Conservation (phyloP, 2,329 filamentous ascomycete species). For the Plenodomus biglobosus region DNA sequence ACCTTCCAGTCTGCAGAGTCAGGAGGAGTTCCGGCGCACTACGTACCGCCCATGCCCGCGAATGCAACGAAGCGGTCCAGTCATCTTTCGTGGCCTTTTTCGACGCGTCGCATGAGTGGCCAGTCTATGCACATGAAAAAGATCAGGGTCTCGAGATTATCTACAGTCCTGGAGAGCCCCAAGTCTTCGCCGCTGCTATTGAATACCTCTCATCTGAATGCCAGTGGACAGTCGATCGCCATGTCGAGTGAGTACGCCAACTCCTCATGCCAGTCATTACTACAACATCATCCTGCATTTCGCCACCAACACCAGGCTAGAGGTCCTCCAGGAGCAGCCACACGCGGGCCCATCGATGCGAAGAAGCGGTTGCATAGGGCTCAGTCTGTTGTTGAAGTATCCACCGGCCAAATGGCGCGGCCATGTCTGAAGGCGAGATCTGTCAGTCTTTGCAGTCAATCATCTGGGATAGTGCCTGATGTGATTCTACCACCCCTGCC, state of each 20-base stretch:
- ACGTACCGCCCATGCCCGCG: constrained; percentile 27
- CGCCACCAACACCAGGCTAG: constrained; percentile 14
- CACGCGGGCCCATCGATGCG: constrained; percentile 2
- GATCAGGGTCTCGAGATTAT: constrained; percentile 30
- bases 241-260: constrained; percentile 20
- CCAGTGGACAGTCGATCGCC: constrained; percentile 10
- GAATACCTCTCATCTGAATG: constrained; percentile 10
- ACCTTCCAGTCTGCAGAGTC: constrained; percentile 26
- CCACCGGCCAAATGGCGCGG: constrained; percentile 11
- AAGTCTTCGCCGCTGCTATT: constrained; percentile 34
- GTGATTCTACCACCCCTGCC: constrained; percentile 49
- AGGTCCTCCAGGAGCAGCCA: not conserved
- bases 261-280: constrained; percentile 30
- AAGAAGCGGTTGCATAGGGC: constrained; percentile 26
- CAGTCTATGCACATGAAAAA: constrained; percentile 32
- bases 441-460: constrained; percentile 27
- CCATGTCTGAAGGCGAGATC: constrained; percentile 29
- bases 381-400: constrained; percentile 29
- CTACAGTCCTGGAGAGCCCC: constrained; percentile 47
- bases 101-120: constrained; percentile 25
- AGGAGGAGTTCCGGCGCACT: constrained; percentile 17
- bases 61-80: constrained; percentile 20
- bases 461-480: constrained; percentile 44
- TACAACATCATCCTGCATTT: constrained; percentile 33
- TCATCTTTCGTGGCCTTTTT: constrained; percentile 38